These are phyloP conservation scores for Eucalyptus caleyi DNA, from an alignment of 345 rosid species.

Conservation along the genomic window DNA sequence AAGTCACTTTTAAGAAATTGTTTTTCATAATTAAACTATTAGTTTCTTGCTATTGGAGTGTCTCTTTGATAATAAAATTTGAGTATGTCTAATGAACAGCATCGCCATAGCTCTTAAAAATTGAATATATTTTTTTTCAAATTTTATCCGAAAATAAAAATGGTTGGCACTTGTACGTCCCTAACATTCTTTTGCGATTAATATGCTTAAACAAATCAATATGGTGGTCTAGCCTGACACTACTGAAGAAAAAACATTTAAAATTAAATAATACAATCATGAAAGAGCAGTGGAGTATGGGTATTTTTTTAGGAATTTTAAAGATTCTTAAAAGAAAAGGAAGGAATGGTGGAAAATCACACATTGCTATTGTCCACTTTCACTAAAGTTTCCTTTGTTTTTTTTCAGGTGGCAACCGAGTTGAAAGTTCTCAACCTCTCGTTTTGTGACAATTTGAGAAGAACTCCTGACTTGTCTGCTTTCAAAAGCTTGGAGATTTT, in stretches of 20 bases:
- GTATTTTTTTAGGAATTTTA: too few relatives aligned
- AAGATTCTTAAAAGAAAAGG: background rate
- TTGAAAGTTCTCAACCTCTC: background rate
- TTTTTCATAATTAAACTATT: background rate
- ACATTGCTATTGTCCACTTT: background rate
- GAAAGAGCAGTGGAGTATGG: background rate
- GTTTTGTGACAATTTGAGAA: background rate
- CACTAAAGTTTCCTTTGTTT: background rate
- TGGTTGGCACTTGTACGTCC: background rate
- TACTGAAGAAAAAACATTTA: too few relatives aligned
- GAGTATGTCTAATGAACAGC: background rate
- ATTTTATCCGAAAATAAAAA: background rate
- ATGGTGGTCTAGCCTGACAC: background rate
- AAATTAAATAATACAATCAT: too few relatives aligned
- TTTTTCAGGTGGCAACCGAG: rapidly evolving
- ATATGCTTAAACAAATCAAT: background rate
- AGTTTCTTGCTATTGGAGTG: background rate
- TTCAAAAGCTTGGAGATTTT: too few relatives aligned
- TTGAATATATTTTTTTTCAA: background rate
- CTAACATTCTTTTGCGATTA: background rate
- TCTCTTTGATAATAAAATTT: background rate
- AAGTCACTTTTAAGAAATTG: background rate
- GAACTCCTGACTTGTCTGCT: background rate
- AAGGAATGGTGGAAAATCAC: background rate
- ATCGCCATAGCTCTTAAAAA: background rate